Evolutionary conservation across 208 protist species (phyloP), one percentile per base, ranked within the genome.

Genomic region (Herpetomonas tarakana): DNA sequence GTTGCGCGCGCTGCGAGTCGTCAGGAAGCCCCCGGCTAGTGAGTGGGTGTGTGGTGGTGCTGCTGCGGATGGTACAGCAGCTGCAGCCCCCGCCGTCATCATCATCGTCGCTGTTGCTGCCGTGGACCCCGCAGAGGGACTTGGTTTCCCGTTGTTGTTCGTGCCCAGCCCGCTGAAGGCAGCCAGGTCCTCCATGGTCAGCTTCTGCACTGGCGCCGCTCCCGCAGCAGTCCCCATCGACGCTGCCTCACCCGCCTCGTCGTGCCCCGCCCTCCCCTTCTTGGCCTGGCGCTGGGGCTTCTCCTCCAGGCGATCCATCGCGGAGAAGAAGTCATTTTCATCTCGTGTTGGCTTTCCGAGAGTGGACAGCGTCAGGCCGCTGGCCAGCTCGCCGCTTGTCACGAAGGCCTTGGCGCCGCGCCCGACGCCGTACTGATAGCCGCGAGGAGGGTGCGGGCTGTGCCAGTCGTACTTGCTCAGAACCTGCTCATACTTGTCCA

Each of bases 401-500:
- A 80, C 57, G 25, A 94, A 89, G 11, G 68, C 66, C 30, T 85
- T 86, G 0, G 85, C 88, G 11, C 88, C 88, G n/a, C 88, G 78
- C 16, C 88, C 88, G 11, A 78, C 55, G 16, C 88, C 88, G 60
- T 78, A 88, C 47, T 82, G 71, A 52, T 94, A 94, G n/a, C 78
- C 75, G 19, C 72, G 81, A 11, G 88, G 88, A 14, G 88, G 85
- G 38, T 72, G 58, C 7, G 78, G 52, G 11, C 79, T 56, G n/a
- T 71, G 69, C 88, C 88, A 94, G 72, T 91, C 78, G 52, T 86
- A 84, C 59, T 81, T 85, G 38, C 70, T 39, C 19, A 90, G 73
- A 53, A 94, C 45, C 52, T 81, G 74, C 59, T 90, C 88, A 56
- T 94, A 94, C 54, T 86, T 86, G 59, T 90, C 84, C 38, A 19